Evolutionary conservation across 2,329 filamentous ascomycete species (phyloP), one percentile per base, ranked within the genome.

Genomic region (Alternaria novae-zelandiae): DNA sequence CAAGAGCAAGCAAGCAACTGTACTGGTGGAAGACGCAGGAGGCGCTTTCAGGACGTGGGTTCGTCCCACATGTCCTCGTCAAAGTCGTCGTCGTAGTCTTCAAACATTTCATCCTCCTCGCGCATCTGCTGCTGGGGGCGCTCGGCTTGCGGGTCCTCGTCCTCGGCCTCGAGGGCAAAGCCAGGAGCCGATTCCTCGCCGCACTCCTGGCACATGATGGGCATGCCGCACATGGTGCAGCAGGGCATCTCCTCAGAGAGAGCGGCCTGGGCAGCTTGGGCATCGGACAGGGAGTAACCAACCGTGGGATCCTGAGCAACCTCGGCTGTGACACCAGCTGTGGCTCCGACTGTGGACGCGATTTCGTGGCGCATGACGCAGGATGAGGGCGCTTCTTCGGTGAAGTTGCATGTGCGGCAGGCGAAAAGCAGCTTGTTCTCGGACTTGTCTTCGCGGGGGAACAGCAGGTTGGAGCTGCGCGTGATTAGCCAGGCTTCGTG

Each of bases 241-340:
- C 88, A 81, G 57, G 85, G 83, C 61, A 78, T 64, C 30, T 71
- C 72, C 53, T 77, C 72, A 44, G 62, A 61, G 57, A 74, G 67
- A 60, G 70, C 69, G 44, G 70, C 63, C 54, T 74, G 68, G 63
- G 72, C 69, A 47, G 70, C 65, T 57, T 75, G 70, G 63, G 75
- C 73, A 75, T 72, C 62, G 63, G 74, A 73, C 63, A 70, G 67
- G 70, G 76, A 73, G 72, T 74, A 75, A 97, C 95, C 88, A 91
- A 99, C 95, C 89, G 96, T 99, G 82, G 96, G 96, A 87, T 99
- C 96, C 78, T 93, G 94, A 78, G 91, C 93, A 76, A 99, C 94
- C 83, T 99, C 96, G 82, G 97, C 93, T 66, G 95, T 97, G 75
- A 98, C 95, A 83, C 96, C 96, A 63, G 96, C 95, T 44, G 95